These are phyloP conservation scores for Arthroderma uncinatum DNA, from an alignment of 2,329 filamentous ascomycete genomes.

Conservation along the genomic window DNA sequence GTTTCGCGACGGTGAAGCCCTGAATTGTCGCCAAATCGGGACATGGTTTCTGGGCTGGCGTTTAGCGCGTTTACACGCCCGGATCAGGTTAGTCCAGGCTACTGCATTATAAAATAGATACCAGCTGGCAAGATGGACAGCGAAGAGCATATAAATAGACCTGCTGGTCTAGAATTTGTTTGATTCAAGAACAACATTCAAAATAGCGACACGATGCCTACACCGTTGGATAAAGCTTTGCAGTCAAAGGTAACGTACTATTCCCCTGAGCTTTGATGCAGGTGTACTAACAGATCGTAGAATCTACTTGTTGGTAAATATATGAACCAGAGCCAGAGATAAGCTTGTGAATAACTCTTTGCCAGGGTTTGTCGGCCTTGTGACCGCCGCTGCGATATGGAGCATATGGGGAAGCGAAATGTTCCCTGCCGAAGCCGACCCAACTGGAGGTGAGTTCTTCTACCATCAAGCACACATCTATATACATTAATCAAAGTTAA, in stretches of 20 bases:
- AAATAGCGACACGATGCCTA: slow-evolving; percentile 49
- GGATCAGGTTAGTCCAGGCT: neutral
- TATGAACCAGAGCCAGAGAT: neutral
- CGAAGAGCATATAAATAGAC: neutral
- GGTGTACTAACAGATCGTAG: slow-evolving; percentile 34
- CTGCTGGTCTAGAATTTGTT: neutral
- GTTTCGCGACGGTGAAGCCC: slow-evolving; percentile 16
- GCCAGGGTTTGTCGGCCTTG: slow-evolving; percentile 65
- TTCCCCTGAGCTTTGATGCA: neutral
- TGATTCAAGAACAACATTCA: neutral
- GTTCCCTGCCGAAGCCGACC: slow-evolving; percentile 64
- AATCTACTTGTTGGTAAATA: slow-evolving; percentile 56
- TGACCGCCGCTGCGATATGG: slow-evolving; percentile 72
- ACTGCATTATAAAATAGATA: slow-evolving; percentile 10
- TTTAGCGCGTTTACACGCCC: neutral
- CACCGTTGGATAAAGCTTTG: slow-evolving; percentile 55
- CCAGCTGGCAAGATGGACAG: neutral
- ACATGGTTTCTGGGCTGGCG: neutral
- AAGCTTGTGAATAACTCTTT: slow-evolving; percentile 3
- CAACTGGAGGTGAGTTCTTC: slow-evolving; percentile 56
- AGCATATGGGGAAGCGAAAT: slow-evolving; percentile 76
- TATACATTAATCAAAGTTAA: slow-evolving; percentile 3
- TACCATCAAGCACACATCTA: neutral
- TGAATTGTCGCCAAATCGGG: slow-evolving; percentile 9
- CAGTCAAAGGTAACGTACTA: slow-evolving; percentile 50